Conservation (phyloP, 2,329 filamentous ascomycete genomes). For the Didymella exigua region DNA sequence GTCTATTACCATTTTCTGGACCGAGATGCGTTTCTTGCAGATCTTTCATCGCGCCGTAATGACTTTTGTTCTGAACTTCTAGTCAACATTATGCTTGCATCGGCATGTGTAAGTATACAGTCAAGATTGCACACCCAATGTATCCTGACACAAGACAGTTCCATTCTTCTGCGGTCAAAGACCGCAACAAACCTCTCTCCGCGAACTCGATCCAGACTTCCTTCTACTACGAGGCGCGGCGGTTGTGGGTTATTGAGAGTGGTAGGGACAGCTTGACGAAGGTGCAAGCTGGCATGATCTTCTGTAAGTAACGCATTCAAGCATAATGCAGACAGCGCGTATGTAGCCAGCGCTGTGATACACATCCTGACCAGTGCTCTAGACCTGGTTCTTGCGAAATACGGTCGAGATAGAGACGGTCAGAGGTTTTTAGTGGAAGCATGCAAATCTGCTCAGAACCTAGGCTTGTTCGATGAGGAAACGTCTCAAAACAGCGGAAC, state of each 20-base stretch:
- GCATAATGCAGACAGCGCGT: background rate
- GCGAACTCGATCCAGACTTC: constrained; percentile 31
- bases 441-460: constrained; percentile 29
- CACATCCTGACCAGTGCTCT: background rate
- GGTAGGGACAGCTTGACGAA: constrained; percentile 30
- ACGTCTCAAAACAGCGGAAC: constrained; percentile 11
- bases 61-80: constrained; percentile 41
- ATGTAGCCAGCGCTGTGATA: background rate
- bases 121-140: background rate
- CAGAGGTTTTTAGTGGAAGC: constrained; percentile 37
- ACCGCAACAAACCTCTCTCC: constrained; percentile 36
- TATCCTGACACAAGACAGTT: constrained; percentile 22
- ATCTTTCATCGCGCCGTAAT: constrained; percentile 28
- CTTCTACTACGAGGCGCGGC: constrained; percentile 39
- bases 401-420: constrained; percentile 39
- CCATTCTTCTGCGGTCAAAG: constrained; percentile 31
- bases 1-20: constrained; percentile 40
- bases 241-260: constrained; percentile 36
- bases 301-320: constrained; percentile 22
- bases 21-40: constrained; percentile 39
- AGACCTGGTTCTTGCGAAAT: constrained; percentile 38
- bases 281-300: constrained; percentile 34
- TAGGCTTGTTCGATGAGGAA: constrained; percentile 32
- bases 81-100: constrained; percentile 39
- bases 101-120: constrained; percentile 34